These are phyloP conservation scores for Sporothrix humicola DNA, from an alignment of 2,329 filamentous ascomycete genomes.

Conservation along the genomic window DNA sequence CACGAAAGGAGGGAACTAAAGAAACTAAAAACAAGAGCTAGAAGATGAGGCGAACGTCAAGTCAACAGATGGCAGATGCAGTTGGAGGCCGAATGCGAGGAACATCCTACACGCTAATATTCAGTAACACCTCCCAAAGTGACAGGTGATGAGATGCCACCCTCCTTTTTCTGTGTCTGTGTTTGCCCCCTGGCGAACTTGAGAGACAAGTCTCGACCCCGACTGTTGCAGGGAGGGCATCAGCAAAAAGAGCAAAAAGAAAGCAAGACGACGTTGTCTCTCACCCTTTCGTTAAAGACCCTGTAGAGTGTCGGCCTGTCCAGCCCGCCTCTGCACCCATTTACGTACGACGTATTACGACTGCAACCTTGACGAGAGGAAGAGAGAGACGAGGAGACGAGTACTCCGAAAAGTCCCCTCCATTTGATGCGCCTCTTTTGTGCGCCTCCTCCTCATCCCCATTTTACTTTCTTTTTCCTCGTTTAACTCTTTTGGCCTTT, in stretches of 20 bases:
- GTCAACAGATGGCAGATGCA: no score
- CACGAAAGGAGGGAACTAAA: not conserved
- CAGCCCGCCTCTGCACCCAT: not conserved
- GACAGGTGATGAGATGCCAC: constrained; percentile 20
- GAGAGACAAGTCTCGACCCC: not conserved
- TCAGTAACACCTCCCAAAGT: no score
- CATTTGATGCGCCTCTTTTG: not conserved
- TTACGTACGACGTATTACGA: no score
- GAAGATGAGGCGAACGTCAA: not conserved
- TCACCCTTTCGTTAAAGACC: not conserved
- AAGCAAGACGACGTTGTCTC: not conserved
- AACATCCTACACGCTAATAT: no score
- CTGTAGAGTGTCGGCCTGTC: not conserved
- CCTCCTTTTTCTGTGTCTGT: not conserved
- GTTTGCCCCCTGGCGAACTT: constrained; percentile 1
- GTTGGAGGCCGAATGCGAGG: no score
- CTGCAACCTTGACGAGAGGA: no score
- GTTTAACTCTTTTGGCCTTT: constrained; percentile 12
- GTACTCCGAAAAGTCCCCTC: not conserved
- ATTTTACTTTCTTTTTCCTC: not conserved
- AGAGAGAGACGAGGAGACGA: no score
- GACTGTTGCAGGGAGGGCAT: not conserved
- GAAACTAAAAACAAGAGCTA: not conserved
- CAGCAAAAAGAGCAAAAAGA: constrained; percentile 2
- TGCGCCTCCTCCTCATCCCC: not conserved